Base-by-base conservation (phyloP, 306 rosid species). In the Vigna nakashimae region DNA sequence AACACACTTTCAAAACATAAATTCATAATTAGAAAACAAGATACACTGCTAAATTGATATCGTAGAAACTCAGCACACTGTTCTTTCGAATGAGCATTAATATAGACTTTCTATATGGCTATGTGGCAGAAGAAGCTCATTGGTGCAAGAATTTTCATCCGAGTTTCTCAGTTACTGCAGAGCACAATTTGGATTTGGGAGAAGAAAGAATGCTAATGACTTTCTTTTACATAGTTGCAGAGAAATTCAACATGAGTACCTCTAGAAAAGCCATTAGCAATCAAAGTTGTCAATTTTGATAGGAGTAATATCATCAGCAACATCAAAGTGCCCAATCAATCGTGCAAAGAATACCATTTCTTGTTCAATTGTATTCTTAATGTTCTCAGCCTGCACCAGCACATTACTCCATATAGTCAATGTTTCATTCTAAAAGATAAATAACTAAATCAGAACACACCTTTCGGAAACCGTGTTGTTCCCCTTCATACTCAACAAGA, bases 341-440 rank as follows among this genome's bases (percentile, higher is more conserved):
- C 98, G 87, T 24, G 98, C 99, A 59, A 92, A 95, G 96, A 95
- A 95, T 66, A 95, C 93, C 99, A 95, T 95, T 95, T 89, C 91
- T 69, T 92, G 99, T 83, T 95, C 99, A 40, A 92, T 84, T 40
- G 99, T 95, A 84, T 86, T 91, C 90, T 88, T 91, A 6, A 92
- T 95, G 89, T 91, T 95, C 84, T 92, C 97, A 50, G 98, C 99
- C 98, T 95, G 94, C 63, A 79, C 62, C 42, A 74, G 55, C 42
- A 34, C 58, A 74, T 85, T 72, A 82, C 22, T n/a, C 14, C 40
- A 76, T 74, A 36, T 4, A 22, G 65, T 71, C 34, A 62, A 53
- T 40, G 24, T 65, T 45, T 26, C 38, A 63, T 78, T 49, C 30
- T 2, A 9, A 63, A 34, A 43, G 55, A 65, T 7, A 66, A 65